These are phyloP conservation scores for Halenospora varia DNA, from an alignment of 495 filamentous ascomycete species.

Conservation along the genomic window DNA sequence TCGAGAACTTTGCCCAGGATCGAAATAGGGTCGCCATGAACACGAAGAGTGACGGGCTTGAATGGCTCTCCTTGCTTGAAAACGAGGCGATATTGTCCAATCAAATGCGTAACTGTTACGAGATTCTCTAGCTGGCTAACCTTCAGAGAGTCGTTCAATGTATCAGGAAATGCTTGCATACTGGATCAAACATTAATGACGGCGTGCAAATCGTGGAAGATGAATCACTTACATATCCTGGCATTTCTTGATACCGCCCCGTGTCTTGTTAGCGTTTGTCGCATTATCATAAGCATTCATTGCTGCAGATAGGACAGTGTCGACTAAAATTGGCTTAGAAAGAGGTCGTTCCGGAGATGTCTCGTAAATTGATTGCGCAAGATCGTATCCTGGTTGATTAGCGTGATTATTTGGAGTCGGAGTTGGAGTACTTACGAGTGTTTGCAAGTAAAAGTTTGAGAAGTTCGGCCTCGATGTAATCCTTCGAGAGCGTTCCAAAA, in stretches of 20 bases:
- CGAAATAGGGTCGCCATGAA: conserved; percentile 78
- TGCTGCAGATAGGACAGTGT: conserved; percentile 61
- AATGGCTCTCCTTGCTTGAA: conserved; percentile 91
- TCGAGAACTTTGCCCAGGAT: conserved; percentile 82
- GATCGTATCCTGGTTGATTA: conserved; percentile 67
- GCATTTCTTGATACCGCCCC: conserved; percentile 80
- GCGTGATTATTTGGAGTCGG: too few species aligned
- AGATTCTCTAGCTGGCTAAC: conserved; percentile 62
- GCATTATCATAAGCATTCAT: conserved; percentile 83
- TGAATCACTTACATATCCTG: conserved; percentile 74
- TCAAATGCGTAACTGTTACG: conserved; percentile 77
- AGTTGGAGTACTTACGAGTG: conserved; percentile 60
- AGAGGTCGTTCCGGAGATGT: conserved; percentile 48
- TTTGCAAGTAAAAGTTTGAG: conserved; percentile 69
- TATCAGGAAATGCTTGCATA: conserved; percentile 63
- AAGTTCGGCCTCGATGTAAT: conserved; percentile 68
- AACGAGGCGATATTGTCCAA: conserved; percentile 85
- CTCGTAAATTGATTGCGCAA: conserved; percentile 69
- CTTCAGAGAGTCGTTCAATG: conserved; percentile 51
- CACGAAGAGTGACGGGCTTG: conserved; percentile 83
- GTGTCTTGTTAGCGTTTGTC: conserved; percentile 79
- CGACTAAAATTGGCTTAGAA: conserved; percentile 48
- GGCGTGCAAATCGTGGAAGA: neutral
- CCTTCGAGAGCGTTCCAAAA: conserved; percentile 61
- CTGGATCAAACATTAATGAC: conserved; percentile 31